Percentiles rank a stretch among this genome's conserved stretches.
Evolutionary conservation across 1,139 yeast species (phyloP).

Genomic region (Hemisphaericaspora xylofermentans): DNA sequence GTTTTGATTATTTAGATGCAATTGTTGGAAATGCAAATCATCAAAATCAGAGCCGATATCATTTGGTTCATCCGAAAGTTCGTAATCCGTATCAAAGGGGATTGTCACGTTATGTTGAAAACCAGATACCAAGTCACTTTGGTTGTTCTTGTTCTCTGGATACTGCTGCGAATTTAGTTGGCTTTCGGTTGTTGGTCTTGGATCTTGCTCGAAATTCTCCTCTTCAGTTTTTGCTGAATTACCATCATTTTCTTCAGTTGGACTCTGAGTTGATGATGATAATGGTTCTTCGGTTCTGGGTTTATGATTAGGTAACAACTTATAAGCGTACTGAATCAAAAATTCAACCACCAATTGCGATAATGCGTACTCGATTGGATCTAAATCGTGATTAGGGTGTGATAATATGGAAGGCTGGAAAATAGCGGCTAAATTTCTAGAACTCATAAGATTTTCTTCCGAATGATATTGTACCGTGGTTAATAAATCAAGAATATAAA

Average conservation of each 20-base stretch:
- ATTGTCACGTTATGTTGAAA: slow-evolving; percentile 24
- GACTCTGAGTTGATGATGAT: not conserved
- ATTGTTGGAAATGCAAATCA: slow-evolving; percentile 12
- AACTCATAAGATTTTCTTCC: slow-evolving; percentile 82
- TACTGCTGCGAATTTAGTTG: too few species aligned
- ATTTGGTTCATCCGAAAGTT: slow-evolving; percentile 31
- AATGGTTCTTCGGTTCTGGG: not conserved
- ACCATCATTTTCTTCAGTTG: not conserved
- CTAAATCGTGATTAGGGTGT: slow-evolving; percentile 89
- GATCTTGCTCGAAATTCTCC: slow-evolving; percentile 5
- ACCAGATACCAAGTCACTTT: slow-evolving; percentile 27
- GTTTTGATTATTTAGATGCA: not conserved
- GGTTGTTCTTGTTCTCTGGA: slow-evolving; percentile 3
- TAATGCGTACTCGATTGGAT: slow-evolving; percentile 85
- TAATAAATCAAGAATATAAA: slow-evolving; percentile 81
- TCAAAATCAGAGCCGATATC: slow-evolving; percentile 16
- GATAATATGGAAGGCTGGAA: slow-evolving; percentile 93
- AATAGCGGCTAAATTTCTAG: slow-evolving; percentile 89
- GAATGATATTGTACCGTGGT: slow-evolving; percentile 84
- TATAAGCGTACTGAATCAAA: slow-evolving; percentile 81
- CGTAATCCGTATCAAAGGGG: slow-evolving; percentile 31
- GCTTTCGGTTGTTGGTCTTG: too few species aligned
- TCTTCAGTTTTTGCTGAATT: not conserved
- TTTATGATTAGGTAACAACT: slow-evolving; percentile 55
- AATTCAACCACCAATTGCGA: slow-evolving; percentile 88